Conservation (phyloP, 148 eudicot genomes). For the Bassia scoparia region DNA sequence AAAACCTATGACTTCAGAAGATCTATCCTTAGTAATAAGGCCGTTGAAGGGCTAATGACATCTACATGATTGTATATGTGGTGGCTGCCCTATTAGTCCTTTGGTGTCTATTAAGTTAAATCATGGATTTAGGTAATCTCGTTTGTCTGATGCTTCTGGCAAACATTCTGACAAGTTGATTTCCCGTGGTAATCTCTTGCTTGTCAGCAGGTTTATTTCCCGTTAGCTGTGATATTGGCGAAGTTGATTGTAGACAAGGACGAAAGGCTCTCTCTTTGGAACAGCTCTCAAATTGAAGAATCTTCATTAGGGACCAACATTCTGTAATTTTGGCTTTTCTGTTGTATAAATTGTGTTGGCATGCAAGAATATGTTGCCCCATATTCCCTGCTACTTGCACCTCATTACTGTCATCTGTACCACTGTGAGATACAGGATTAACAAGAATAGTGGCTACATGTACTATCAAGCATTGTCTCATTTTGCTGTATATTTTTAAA, state of each 20-base stretch:
- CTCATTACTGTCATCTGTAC: no score
- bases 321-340: slow-evolving; percentile 16
- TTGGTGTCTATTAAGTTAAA: background rate
- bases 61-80: background rate
- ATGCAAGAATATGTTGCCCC: background rate
- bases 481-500: background rate
- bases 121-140: background rate
- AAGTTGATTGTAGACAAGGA: slow-evolving; percentile 20
- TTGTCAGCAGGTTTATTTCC: slow-evolving; percentile 9
- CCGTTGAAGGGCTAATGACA: background rate
- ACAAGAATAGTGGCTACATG: slow-evolving; percentile 2
- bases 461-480: no score
- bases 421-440: background rate
- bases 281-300: slow-evolving; percentile 18
- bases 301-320: slow-evolving; percentile 25
- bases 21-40: background rate
- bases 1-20: no score
- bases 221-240: background rate
- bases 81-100: background rate
- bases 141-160: slow-evolving; percentile 4
- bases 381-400: background rate
- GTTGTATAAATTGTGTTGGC: slow-evolving; percentile 18
- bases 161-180: no score
- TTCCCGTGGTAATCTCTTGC: slow-evolving; percentile 13
- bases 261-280: slow-evolving; percentile 18